Evolutionary conservation across 805 yeast species (phyloP).

Genomic region (Blastobotrys peoriensis): DNA sequence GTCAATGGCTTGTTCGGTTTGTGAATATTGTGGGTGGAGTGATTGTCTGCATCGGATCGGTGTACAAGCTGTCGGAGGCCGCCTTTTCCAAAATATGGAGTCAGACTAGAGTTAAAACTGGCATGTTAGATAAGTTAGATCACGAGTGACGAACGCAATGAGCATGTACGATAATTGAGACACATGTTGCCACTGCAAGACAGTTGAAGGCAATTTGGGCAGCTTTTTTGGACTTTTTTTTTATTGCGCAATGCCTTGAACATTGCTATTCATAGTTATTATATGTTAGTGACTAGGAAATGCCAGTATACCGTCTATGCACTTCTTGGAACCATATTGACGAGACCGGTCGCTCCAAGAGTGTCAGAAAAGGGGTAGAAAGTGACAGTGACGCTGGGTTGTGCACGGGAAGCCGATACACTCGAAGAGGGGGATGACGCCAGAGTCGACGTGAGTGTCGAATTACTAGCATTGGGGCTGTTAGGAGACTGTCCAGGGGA

Average conservation of each 20-base stretch:
- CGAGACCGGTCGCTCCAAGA: neutral
- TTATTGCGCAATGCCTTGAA: no score
- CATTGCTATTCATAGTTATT: no score
- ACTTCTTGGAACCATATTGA: neutral
- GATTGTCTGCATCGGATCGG: slow-evolving; percentile 61
- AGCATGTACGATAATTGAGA: neutral
- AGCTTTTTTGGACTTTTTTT: no score
- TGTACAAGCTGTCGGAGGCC: slow-evolving; percentile 50
- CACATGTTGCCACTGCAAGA: no score
- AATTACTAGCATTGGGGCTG: no score
- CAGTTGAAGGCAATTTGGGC: no score
- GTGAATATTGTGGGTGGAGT: slow-evolving; percentile 82
- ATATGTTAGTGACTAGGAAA: no score
- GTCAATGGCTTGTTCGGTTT: slow-evolving; percentile 69
- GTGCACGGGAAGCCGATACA: no score
- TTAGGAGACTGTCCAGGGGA: no score
- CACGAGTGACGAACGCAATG: neutral
- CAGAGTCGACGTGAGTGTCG: no score
- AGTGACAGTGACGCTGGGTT: neutral
- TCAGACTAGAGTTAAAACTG: neutral
- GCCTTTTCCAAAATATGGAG: neutral
- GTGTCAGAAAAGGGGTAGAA: neutral
- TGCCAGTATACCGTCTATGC: no score
- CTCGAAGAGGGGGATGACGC: no score
- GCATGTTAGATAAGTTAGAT: slow-evolving; percentile 2